Evolutionary conservation across 179 eudicot species (phyloP).

Genomic region (Beta macrorhiza): DNA sequence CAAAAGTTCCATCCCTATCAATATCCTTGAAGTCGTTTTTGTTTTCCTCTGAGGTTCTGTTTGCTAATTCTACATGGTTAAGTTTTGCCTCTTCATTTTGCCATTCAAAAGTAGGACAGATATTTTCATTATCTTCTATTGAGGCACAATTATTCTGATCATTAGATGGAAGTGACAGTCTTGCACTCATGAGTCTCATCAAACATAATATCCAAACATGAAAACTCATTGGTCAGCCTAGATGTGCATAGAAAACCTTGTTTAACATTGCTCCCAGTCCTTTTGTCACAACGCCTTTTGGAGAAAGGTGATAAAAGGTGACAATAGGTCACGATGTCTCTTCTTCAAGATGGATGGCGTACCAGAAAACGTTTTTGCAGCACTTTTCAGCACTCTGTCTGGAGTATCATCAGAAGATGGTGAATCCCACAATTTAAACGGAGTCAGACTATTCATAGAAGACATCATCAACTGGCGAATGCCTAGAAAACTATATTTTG

Average conservation of each 20-base stretch:
- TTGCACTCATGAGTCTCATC: constrained; percentile 40
- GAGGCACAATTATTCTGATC: constrained; percentile 28
- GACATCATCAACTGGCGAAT: constrained; percentile 81
- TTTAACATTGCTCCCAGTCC: constrained; percentile 49
- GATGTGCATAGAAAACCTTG: constrained; percentile 53
- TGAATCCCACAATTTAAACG: constrained; percentile 89
- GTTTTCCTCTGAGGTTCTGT: constrained; percentile 28
- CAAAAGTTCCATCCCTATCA: constrained; percentile 19
- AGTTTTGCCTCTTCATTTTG: constrained; percentile 22
- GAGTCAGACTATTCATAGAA: constrained; percentile 55
- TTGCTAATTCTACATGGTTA: constrained; percentile 19
- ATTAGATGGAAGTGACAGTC: constrained; percentile 28
- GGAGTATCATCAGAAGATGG: constrained; percentile 72
- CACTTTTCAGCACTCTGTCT: constrained; percentile 77
- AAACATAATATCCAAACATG: constrained; percentile 68
- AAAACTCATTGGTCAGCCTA: constrained; percentile 57
- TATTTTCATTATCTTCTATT: constrained; percentile 35
- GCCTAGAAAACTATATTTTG: constrained; percentile 92
- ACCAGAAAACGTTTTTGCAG: constrained; percentile 76
- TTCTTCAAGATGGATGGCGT: constrained; percentile 92
- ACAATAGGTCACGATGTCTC: constrained; percentile 75
- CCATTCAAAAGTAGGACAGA: constrained; percentile 27
- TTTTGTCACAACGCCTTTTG: constrained; percentile 72
- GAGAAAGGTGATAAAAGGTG: constrained; percentile 91
- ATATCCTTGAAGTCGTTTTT: constrained; percentile 13